Evolutionary conservation across 257 asterid species (phyloP), one percentile per base, ranked within the genome.

Genomic region (Linaria vulgaris): DNA sequence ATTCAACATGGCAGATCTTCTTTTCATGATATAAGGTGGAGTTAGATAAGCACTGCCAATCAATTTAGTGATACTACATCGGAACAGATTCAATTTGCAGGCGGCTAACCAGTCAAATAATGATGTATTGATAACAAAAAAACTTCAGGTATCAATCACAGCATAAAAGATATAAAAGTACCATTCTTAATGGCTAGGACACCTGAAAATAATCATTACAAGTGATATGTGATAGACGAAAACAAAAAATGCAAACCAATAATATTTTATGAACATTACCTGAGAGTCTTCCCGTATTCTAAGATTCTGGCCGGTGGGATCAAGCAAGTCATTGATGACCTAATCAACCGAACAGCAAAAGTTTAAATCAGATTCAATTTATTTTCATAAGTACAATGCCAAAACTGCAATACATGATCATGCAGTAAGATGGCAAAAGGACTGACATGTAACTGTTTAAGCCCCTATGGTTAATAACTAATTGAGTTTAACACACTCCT

Each of bases 251-350:
- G 67, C 59, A 22, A 30, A 48, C 23, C 50, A 60, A 59, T 66
- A 64, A 72, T 27, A 53, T 56, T 23, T 12, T 56, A 62, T 34
- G 48, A 50, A 57, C 27, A 66, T 60, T 75, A 88, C 96, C 92
- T 86, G 96, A 64, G 88, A 50, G 67, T 88, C 91, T 75, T 88
- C 96, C 58, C 96, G 79, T 73, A 88, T 82, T 69, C 84, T 80
- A 50, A 88, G 85, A 75, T 88, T 88, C 73, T 88, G 96, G 51
- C 95, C 95, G 1, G 86, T 82, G 64, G 96, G 91, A 82, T 88
- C 66, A 59, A 88, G 92, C 85, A 88, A 77, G 82, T 88, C 96
- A 64, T 88, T 88, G 84, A 88, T 83, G 73, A 88, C 96, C 96
- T 88, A 74, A 72, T 80, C 52, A 78, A 47, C 45, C 69, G 61